Evolutionary conservation across 306 rosid genomes (phyloP).

Genomic region (Cucurbita maxima): DNA sequence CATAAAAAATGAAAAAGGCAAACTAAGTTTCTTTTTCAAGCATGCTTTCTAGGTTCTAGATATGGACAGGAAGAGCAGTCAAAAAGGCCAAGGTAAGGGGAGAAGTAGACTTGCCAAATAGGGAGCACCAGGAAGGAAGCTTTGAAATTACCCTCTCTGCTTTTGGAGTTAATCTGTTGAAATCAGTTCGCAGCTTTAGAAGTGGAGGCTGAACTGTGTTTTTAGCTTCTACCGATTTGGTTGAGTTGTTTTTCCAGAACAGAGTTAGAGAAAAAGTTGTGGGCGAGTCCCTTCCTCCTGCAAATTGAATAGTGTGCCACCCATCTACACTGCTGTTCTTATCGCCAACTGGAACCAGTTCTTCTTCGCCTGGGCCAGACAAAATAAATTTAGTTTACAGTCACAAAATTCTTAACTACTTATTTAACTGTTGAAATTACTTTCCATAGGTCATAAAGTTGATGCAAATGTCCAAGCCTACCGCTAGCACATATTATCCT

Average conservation of each 20-base stretch:
- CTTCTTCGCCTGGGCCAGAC: constrained; percentile 32
- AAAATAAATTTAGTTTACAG: background rate
- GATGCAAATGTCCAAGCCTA: no score
- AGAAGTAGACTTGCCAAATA: constrained; percentile 84
- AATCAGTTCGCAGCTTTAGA: constrained; percentile 75
- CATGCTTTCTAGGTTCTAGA: constrained; percentile 18
- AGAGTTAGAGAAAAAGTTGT: constrained; percentile 42
- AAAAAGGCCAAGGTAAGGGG: constrained; percentile 65
- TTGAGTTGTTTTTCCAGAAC: constrained; percentile 36
- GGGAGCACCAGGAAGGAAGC: constrained; percentile 83
- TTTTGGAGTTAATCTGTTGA: constrained; percentile 38
- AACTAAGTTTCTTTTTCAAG: background rate
- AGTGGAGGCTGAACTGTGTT: constrained; percentile 25
- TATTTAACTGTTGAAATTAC: no score
- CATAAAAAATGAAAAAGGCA: background rate
- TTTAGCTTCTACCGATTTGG: constrained; percentile 2
- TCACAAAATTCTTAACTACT: background rate
- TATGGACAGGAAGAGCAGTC: constrained; percentile 41
- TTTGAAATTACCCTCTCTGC: constrained; percentile 41
- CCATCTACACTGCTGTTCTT: constrained; percentile 41
- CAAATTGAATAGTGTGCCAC: constrained; percentile 71
- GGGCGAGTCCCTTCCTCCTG: constrained; percentile 70
- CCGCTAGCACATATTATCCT: no score
- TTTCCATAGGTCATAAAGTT: no score
- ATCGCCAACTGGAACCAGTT: constrained; percentile 32